Evolutionary conservation across 2,329 filamentous ascomycete species (phyloP), one percentile per base, ranked within the genome.

Genomic region (Cladosporium sp.): DNA sequence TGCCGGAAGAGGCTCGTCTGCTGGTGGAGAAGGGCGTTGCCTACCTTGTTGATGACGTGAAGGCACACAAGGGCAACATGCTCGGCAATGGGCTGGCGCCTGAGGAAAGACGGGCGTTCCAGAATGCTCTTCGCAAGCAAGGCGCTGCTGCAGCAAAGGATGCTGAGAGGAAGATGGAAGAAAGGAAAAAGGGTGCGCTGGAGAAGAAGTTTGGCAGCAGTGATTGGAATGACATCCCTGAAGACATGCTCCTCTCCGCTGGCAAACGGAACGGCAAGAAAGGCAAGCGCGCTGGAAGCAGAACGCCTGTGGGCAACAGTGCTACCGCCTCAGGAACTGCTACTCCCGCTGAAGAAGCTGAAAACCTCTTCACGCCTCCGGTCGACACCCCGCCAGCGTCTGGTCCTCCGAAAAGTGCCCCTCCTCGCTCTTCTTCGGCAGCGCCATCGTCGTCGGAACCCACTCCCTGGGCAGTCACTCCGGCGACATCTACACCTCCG

Each of bases 1-100:
- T 93, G 74, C 85, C 89, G 1, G 93, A 97, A 71, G 93, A 99
- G 73, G 91, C 86, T 3, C 80, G 84, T 57, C 72, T 93, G 48
- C 78, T 99, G 22, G 83, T 95, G 52, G 85, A 89, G 58, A 85
- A 85, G 59, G 83, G 81, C 53, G 80, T 83, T 60, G 92, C 84
- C 37, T 89, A 86, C 69, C 78, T 96, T 59, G 83, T 92, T 60
- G 89, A 96, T 67, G 91, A 95, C 70, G 76, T 77, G 47, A 75
- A 79, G 47, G 82, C 80, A 58, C 93, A 97, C 68, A 77, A 80
- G 32, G 66, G 78, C 34, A 80, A 78, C 41, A 79, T 95, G 58
- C 71, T 78, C 45, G 58, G 56, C 19, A 55, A 58, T 19, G 59
- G 59, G 17, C 72, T 85, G 56, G 74, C 79, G 55, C 73, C 78